Percentiles rank a stretch among this genome's conserved stretches.
These are phyloP conservation scores for Ambispora gerdemannii DNA, from an alignment of 192 early-diverging fungal genomes.

Conservation along the genomic window DNA sequence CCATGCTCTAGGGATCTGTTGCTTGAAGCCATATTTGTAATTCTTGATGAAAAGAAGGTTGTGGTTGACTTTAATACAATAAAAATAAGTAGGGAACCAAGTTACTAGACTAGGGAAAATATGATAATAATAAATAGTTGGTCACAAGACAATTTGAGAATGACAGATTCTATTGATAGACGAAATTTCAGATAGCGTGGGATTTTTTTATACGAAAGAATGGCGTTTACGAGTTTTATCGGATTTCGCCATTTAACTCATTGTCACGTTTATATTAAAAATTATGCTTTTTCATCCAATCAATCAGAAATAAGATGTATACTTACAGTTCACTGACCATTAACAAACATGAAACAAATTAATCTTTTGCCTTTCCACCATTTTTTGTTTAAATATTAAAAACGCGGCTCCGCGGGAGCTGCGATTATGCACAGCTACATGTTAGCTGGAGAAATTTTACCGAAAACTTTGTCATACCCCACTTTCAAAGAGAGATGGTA, in stretches of 20 bases:
- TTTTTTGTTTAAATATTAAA: no score
- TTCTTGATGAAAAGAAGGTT: neutral
- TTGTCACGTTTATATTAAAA: no score
- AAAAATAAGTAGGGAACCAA: neutral
- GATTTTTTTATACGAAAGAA: neutral
- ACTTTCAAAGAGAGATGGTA: no score
- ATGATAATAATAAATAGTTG: neutral
- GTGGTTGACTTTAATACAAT: neutral
- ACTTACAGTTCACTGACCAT: no score
- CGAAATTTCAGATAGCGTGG: neutral
- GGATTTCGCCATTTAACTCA: neutral
- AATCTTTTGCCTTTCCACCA: no score
- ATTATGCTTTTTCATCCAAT: no score
- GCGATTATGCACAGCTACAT: no score
- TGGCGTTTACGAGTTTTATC: neutral
- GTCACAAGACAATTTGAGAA: neutral
- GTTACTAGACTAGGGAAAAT: neutral
- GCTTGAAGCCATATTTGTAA: neutral
- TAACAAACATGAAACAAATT: no score
- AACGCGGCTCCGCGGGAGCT: no score
- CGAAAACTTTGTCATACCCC: no score
- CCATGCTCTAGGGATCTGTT: slow-evolving; percentile 7
- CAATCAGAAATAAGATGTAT: no score
- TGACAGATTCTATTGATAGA: neutral
- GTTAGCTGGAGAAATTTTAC: no score